Evolutionary conservation across 2,329 filamentous ascomycete genomes (phyloP), one percentile per base, ranked within the genome.

Genomic region (Colletotrichum sp.): DNA sequence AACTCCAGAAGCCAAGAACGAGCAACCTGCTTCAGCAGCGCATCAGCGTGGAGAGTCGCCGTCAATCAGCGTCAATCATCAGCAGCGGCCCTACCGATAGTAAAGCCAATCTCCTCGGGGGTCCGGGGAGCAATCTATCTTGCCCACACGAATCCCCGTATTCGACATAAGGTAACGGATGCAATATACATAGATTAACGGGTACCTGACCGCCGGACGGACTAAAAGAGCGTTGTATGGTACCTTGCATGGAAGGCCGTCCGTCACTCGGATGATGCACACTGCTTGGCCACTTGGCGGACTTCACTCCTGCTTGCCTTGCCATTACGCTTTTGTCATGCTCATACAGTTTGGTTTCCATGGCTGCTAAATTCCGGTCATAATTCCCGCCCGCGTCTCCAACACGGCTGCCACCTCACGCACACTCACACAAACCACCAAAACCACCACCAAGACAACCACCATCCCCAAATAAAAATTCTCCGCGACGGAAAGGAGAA

Each of bases 401-500:
- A 28, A 43, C 13, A 24, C 65, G 21, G 30, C 36, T 70, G 13
- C 30, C 71, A 55, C 71, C 71, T 59, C 12, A 52, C 43, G 18
- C 39, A n/a, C 18, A 48, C n/a, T 21, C 43, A 52, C 59, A 34
- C 8, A 32, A 61, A n/a, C 59, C 30, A 28, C 59, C 28, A 61
- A 61, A 60, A 30, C 15, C 24, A 28, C 28, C 9, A 60, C 8
- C 28, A 60, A 32, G 30, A 32, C 43, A 48, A 21, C 43, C 43
- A 52, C 43, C 43, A 21, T 30, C 57, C 28, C 71, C 60, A 64
- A 64, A n/a, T n/a, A 48, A 64, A 64, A 67, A 74, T 64, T 76
- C 65, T 76, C 74, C 74, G 74, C 34, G 28, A 66, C 21, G 71
- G 59, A 77, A 71, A 75, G 75, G 73, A 76, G 65, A 69, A 67